phyloP scores from a whole-genome alignment of 306 rosid species.

The Calophaca sinica region DNA sequence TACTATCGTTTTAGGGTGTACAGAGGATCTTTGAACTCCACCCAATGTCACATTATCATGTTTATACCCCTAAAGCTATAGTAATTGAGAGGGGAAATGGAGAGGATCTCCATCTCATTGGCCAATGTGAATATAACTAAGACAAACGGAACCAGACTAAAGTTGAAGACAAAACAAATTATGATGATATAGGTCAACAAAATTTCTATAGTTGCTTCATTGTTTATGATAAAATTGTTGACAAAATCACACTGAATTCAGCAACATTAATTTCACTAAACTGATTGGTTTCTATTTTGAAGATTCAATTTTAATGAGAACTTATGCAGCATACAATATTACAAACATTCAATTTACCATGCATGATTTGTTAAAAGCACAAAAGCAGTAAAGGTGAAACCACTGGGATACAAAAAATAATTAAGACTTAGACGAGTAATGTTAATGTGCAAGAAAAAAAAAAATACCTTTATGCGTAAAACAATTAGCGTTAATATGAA shows the following conservation, averaged over 20 bases:
- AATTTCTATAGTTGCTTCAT: not conserved
- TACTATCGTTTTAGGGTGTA: no score
- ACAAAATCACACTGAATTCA: not conserved
- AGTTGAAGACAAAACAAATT: constrained; percentile 13
- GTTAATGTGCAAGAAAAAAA: not conserved
- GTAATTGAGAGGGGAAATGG: no score
- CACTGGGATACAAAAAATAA: not conserved
- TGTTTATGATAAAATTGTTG: constrained; percentile 3
- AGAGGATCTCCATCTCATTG: no score
- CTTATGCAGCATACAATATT: not conserved
- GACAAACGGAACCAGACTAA: not conserved
- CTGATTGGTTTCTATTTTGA: not conserved
- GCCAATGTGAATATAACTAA: not conserved
- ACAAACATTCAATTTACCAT: not conserved
- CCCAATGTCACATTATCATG: no score
- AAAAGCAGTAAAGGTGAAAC: no score
- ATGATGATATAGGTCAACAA: constrained; percentile 16
- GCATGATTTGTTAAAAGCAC: not conserved
- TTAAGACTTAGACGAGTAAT: not conserved
- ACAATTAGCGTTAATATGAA: constrained; percentile 71
- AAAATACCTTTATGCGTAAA: constrained; percentile 76
- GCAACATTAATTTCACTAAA: constrained; percentile 13
- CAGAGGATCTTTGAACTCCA: no score
- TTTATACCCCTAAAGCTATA: no score
- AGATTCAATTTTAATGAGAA: constrained; percentile 15